Evolutionary conservation across 495 filamentous ascomycete genomes (phyloP).

Genomic region (Lasiosphaeria ovina): DNA sequence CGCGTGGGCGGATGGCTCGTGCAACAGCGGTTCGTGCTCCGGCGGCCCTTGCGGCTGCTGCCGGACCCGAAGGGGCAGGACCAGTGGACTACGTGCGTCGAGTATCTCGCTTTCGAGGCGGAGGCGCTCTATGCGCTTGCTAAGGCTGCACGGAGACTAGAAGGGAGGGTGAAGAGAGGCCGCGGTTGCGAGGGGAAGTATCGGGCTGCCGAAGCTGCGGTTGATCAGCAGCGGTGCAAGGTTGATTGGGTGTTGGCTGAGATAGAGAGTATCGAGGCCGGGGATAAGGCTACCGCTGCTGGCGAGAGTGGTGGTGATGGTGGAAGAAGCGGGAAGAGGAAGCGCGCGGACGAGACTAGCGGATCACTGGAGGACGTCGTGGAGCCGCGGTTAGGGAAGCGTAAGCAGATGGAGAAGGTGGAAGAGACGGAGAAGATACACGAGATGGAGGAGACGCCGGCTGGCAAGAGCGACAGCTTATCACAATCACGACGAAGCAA

Average conservation of each 20-base stretch:
- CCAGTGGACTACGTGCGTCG: slow-evolving; percentile 8
- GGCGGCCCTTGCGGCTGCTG: slow-evolving; percentile 8
- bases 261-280: slow-evolving; percentile 1
- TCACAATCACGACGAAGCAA: not conserved
- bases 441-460: slow-evolving; percentile 1
- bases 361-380: no score
- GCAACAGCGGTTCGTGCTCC: not conserved
- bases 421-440: no score
- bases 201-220: not conserved
- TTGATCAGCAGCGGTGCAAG: not conserved
- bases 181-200: not conserved
- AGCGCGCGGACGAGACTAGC: no score
- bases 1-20: not conserved
- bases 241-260: slow-evolving; percentile 3
- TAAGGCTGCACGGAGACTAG: not conserved
- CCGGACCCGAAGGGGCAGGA: slow-evolving; percentile 10
- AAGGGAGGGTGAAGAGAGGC: not conserved
- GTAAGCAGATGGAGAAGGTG: no score
- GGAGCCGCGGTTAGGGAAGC: no score
- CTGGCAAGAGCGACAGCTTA: slow-evolving; percentile 1
- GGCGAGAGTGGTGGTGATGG: no score
- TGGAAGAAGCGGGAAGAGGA: no score
- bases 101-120: slow-evolving; percentile 9
- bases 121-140: not conserved
- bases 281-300: no score